Base-by-base conservation (phyloP, 2,329 filamentous ascomycete genomes). In the Raffaelea arxii region DNA sequence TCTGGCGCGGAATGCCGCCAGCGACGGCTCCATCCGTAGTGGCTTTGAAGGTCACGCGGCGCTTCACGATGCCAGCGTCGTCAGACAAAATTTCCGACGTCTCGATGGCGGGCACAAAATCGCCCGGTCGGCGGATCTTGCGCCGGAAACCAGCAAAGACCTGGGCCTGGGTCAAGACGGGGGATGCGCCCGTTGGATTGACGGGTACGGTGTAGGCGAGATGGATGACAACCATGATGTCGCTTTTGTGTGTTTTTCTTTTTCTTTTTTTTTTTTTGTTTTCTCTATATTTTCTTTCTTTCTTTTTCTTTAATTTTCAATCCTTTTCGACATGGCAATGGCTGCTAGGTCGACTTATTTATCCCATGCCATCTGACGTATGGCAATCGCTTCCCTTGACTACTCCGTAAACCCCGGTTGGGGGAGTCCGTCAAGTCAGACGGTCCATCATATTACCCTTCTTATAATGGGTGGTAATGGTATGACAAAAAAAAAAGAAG, bases 91-190 rank as follows among this genome's bases (percentile, higher is more conserved):
- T 55, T 23, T 55, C 50, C 49, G 57, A 59, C 27, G 45, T 37
- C 7, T 44, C 54, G 49, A 65, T 63, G 16, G 59, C 55, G 1
- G 61, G 56, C 14, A 64, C 62, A 44, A 65, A 65, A 18, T 63
- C 59, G 41, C 58, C 51, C 14, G 62, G 58, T n/a, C 42, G 49
- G 5, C 56, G 58, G 24, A 62, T 55, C 48, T 65, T 64, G 52
- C 57, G 55, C 56, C 61, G 52, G 12, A 65, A 55, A 21, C 58
- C 62, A 11, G 56, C 54, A 58, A 60, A 64, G 27, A 62, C 51
- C 36, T 64, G 61, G 4, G 54, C 19, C 25, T 55, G 52, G 2
- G 55, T 57, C 6, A 65, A 54, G 11, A 51, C 36, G 1, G 59
- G 61, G 12, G 48, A 22, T 11, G 52, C 52, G 36, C 56, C 58